Conservation (phyloP, 345 rosid genomes). For the Brassica nigra region DNA sequence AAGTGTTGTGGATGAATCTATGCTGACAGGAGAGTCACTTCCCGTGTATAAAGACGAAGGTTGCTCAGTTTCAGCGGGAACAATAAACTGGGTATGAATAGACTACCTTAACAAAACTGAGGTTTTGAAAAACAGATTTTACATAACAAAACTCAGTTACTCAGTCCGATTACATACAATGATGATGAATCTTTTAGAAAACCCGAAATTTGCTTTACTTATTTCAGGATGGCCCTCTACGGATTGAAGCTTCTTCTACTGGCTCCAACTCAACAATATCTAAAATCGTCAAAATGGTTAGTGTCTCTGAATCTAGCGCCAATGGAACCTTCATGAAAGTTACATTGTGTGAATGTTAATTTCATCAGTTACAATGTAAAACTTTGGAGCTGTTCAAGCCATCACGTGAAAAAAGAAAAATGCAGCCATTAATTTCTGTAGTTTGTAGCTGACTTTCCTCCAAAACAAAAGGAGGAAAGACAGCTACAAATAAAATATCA, state of each 20-base stretch:
- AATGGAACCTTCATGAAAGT: neutral
- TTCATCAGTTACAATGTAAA: constrained; percentile 5
- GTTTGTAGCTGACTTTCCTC: constrained; percentile 5
- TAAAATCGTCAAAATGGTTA: constrained; percentile 84
- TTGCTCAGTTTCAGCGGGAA: constrained; percentile 83
- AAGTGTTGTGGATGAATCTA: constrained; percentile 97
- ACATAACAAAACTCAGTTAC: neutral
- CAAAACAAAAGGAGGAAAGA: constrained; percentile 1
- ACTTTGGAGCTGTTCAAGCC: neutral
- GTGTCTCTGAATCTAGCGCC: constrained; percentile 33
- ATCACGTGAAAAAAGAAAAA: constrained; percentile 18
- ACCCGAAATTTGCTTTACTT: constrained; percentile 16
- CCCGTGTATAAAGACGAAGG: constrained; percentile 87
- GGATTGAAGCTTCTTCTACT: constrained; percentile 77
- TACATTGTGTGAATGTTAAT: constrained; percentile 12
- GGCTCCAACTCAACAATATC: constrained; percentile 89
- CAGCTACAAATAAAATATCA: constrained; percentile 9
- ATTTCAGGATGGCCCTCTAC: constrained; percentile 92
- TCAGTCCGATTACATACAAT: neutral
- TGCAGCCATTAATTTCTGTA: constrained; percentile 10
- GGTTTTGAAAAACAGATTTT: neutral
- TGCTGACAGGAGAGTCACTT: constrained; percentile 96
- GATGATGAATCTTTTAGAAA: neutral
- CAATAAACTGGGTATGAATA: constrained; percentile 79
- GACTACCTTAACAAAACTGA: neutral